Percentiles rank a stretch among this genome's conserved stretches.
Conservation (phyloP, 208 protist genomes). For the Leptomonas pyrrhocoris region DNA sequence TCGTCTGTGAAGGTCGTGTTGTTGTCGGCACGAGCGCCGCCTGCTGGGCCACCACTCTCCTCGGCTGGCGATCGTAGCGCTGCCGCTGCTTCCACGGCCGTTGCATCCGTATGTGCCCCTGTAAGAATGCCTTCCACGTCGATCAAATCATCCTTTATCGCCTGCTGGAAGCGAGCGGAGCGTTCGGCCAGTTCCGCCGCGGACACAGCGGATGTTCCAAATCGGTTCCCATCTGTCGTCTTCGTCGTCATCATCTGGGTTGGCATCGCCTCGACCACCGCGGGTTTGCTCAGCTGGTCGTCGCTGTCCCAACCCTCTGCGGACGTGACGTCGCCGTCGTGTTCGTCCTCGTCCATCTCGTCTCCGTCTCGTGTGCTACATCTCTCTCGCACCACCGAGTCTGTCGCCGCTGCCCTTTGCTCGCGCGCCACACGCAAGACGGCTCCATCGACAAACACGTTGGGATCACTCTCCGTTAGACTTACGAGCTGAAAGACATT, state of each 20-base stretch:
- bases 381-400: neutral
- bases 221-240: neutral
- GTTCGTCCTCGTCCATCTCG: neutral
- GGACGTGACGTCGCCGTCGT: slow-evolving; percentile 3
- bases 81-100: neutral
- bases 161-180: slow-evolving; percentile 13
- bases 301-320: slow-evolving; percentile 10
- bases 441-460: slow-evolving; percentile 42
- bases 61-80: neutral
- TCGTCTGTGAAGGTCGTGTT: neutral
- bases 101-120: neutral
- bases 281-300: neutral
- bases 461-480: slow-evolving; percentile 45
- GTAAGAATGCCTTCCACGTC: slow-evolving; percentile 19
- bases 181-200: neutral
- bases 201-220: neutral
- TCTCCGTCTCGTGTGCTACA: neutral
- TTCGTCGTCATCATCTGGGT: too few relatives aligned
- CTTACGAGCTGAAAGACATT: slow-evolving; percentile 83
- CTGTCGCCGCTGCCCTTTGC: neutral
- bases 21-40: neutral
- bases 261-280: too few relatives aligned
- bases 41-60: neutral
- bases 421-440: slow-evolving; percentile 10
- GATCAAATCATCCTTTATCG: slow-evolving; percentile 32